These are phyloP conservation scores for Sporothrix euskadiensis DNA, from an alignment of 2,329 filamentous ascomycete species.

Conservation along the genomic window DNA sequence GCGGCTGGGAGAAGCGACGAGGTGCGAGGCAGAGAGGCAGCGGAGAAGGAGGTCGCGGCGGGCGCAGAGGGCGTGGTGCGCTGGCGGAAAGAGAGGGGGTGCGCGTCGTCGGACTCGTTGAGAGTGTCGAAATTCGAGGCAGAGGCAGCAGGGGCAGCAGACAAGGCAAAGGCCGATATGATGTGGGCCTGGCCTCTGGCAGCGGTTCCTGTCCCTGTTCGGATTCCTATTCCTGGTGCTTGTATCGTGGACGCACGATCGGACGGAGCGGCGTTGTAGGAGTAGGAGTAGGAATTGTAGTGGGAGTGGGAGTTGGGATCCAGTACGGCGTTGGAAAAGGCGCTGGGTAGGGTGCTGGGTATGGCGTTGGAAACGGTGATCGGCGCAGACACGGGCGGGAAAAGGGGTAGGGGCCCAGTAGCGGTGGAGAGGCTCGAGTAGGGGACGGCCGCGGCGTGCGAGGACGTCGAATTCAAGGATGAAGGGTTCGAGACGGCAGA, in stretches of 20 bases:
- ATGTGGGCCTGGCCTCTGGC: constrained; percentile 15
- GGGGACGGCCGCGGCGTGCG: constrained; percentile 10
- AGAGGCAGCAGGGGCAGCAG: neutral
- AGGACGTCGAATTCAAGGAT: neutral
- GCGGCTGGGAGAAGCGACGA: constrained; percentile 48
- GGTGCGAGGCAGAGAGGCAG: constrained; percentile 43
- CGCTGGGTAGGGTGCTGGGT: neutral
- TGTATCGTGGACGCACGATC: neutral
- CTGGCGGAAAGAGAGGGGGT: constrained; percentile 5
- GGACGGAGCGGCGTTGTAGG: constrained; percentile 23
- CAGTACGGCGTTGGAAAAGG: constrained; percentile 16
- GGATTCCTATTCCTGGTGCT: neutral
- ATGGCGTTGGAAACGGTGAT: constrained; percentile 29
- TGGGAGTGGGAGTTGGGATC: constrained; percentile 20
- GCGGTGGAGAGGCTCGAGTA: constrained; percentile 17
- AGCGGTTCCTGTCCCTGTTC: neutral
- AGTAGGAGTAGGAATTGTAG: constrained; percentile 20
- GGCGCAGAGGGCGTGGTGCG: constrained; percentile 30
- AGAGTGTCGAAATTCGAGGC: neutral
- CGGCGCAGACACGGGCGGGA: constrained; percentile 29
- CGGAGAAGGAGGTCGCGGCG: constrained; percentile 34
- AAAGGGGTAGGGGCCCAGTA: constrained; percentile 26
- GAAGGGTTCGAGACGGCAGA: constrained; percentile 26
- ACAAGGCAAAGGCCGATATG: constrained; percentile 22
- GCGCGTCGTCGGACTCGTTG: constrained; percentile 8